Conservation (phyloP, 2,329 filamentous ascomycete genomes). For the Macrophomina tecta region DNA sequence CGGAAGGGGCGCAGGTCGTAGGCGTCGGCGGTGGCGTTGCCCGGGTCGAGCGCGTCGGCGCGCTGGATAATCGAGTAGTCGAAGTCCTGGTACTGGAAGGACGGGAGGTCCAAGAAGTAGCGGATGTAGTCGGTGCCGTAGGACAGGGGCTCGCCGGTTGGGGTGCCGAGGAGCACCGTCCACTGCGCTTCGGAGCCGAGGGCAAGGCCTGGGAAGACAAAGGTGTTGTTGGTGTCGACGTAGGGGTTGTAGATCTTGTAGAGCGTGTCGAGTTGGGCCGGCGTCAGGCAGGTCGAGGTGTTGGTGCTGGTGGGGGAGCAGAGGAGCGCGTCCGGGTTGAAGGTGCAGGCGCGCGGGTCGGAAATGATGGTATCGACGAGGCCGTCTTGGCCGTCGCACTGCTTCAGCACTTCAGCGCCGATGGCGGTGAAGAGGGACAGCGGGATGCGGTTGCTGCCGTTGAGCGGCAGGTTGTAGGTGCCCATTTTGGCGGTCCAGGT, state of each 20-base stretch:
- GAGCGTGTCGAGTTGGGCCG: slow-evolving; percentile 19
- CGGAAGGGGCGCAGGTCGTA: slow-evolving; percentile 57
- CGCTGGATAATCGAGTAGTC: slow-evolving; percentile 48
- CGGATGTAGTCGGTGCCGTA: slow-evolving; percentile 49
- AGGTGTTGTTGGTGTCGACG: slow-evolving; percentile 48
- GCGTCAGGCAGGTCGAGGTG: slow-evolving; percentile 17
- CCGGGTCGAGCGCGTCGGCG: slow-evolving; percentile 52
- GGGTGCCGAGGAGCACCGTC: slow-evolving; percentile 29
- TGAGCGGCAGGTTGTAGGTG: slow-evolving; percentile 21
- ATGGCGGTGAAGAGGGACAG: slow-evolving; percentile 16
- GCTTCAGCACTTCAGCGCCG: slow-evolving; percentile 20
- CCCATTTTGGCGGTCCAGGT: slow-evolving; percentile 53
- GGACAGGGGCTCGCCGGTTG: slow-evolving; percentile 39
- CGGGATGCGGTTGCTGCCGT: slow-evolving; percentile 19
- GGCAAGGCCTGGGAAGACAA: slow-evolving; percentile 49
- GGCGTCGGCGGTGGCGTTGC: slow-evolving; percentile 56
- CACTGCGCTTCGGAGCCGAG: slow-evolving; percentile 48
- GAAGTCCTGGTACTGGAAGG: slow-evolving; percentile 48
- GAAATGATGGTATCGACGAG: slow-evolving; percentile 21
- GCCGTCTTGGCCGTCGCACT: slow-evolving; percentile 26
- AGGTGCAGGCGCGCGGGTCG: slow-evolving; percentile 22
- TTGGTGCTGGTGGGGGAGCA: slow-evolving; percentile 9
- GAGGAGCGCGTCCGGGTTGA: slow-evolving; percentile 20
- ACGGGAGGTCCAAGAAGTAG: slow-evolving; percentile 49
- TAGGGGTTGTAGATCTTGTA: slow-evolving; percentile 40